Evolutionary conservation across 495 filamentous ascomycete genomes (phyloP), one percentile per base, ranked within the genome.

Genomic region (Beverwykella pulmonaria): DNA sequence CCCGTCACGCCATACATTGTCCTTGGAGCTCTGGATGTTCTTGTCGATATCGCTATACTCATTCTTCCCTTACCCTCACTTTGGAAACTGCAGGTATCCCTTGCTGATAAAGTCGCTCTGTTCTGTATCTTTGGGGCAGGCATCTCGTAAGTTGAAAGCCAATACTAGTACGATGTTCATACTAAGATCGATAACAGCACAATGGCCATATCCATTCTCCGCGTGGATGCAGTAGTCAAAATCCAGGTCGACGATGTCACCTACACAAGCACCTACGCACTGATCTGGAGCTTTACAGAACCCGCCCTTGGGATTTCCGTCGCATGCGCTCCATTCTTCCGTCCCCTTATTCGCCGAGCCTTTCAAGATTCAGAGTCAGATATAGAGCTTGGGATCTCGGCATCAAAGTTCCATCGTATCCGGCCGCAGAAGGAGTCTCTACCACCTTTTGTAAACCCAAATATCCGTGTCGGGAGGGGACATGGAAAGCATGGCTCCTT

Each of bases 201-300:
- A 1, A 62, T 61, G 46, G 32, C 56, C 15, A 39, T 69, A 23
- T 60, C 53, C 39, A 56, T 69, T 34, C 54, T 69, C 22, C 67
- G 67, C n/a, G 22, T 65, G 2, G 41, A 49, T 20, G 54, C 54
- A 9, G 23, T 69, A 2, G 29, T 50, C 15, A n/a, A 29, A 23
- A 23, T 65, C 1, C 30, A 19, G 14, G 64, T 47, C 44, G 12
- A 29, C 27, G 63, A 70, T 27, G 23, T 61, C 56, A 70, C 67
- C 20, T 66, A 61, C 44, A 57, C 67, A 14, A 49, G 25, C 26
- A 14, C 67, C 1, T 46, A 70, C 49, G 9, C 53, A 1, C 27
- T 63, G 1, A 17, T 66, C n/a, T 70, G 62, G 67, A 61, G 32
- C 22, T 65, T 70, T 27, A 22, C 44, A 6, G 63, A 66, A 36